Conservation (phyloP, 306 rosid species). For the Ziziphus jujuba region DNA sequence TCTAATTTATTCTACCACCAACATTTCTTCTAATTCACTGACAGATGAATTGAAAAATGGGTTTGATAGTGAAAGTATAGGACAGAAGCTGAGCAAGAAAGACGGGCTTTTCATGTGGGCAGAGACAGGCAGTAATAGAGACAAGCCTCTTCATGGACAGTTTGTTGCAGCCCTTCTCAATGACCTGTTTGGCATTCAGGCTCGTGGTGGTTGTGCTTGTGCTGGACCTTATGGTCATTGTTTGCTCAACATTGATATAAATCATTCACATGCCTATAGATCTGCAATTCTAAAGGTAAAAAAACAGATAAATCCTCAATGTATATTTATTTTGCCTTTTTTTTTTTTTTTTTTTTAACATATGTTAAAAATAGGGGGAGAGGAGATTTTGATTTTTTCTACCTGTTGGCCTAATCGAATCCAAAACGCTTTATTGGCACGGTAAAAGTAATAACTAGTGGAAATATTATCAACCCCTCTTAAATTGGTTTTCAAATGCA, state of each 20-base stretch:
- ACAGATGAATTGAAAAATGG: not conserved
- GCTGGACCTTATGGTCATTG: constrained; percentile 90
- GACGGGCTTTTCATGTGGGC: constrained; percentile 52
- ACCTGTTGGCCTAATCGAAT: too few relatives aligned
- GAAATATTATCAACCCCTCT: too few relatives aligned
- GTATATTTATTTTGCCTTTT: too few relatives aligned
- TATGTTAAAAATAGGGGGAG: too few relatives aligned
- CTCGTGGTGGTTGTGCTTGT: constrained; percentile 88
- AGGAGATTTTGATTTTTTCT: too few relatives aligned
- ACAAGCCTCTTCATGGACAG: constrained; percentile 73
- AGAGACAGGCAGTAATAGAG: constrained; percentile 56
- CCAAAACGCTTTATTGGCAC: too few relatives aligned
- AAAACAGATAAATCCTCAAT: not conserved
- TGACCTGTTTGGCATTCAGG: constrained; percentile 84
- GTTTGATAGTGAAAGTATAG: not conserved
- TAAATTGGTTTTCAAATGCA: too few relatives aligned
- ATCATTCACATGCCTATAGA: constrained; percentile 53
- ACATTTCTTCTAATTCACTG: constrained; percentile 20
- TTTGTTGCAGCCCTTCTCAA: constrained; percentile 71
- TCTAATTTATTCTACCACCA: constrained; percentile 53
- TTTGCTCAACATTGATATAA: constrained; percentile 55
- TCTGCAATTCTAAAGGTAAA: constrained; percentile 59
- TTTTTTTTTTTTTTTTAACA: too few relatives aligned
- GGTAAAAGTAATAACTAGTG: too few relatives aligned
- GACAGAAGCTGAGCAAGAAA: not conserved